Percentiles rank a stretch among this genome's conserved stretches.
phyloP scores from a whole-genome alignment of 495 filamentous ascomycete genomes.

The Xylaria acuta region DNA sequence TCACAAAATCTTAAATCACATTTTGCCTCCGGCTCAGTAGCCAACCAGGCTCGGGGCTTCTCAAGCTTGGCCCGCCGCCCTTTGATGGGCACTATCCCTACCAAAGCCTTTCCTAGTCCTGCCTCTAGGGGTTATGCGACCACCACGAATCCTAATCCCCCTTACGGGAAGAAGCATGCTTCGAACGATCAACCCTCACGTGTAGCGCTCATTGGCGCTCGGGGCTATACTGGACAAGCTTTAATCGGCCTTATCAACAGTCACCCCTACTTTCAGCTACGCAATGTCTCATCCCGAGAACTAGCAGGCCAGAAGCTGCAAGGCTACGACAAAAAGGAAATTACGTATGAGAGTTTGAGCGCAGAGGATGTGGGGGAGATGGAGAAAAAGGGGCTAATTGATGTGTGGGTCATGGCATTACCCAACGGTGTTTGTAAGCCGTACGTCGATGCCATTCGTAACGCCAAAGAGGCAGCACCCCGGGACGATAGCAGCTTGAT shows the following conservation, averaged over 20 bases:
- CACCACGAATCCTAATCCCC: slow-evolving; percentile 95
- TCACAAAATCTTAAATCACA: slow-evolving; percentile 50
- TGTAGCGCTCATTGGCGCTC: slow-evolving; percentile 91
- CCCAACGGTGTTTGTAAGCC: slow-evolving; percentile 98
- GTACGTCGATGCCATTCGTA: slow-evolving; percentile 87
- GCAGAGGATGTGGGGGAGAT: slow-evolving; percentile 90
- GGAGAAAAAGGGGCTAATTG: slow-evolving; percentile 89
- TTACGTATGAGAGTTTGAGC: slow-evolving; percentile 89
- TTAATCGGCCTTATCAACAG: slow-evolving; percentile 87
- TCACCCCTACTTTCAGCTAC: slow-evolving; percentile 93
- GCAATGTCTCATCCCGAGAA: slow-evolving; percentile 94
- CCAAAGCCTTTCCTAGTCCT: slow-evolving; percentile 26
- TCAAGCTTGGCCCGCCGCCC: slow-evolving; percentile 37
- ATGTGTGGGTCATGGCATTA: slow-evolving; percentile 98
- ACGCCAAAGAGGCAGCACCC: neutral
- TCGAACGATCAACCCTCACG: slow-evolving; percentile 81
- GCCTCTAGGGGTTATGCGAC: slow-evolving; percentile 56
- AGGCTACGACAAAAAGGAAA: slow-evolving; percentile 91
- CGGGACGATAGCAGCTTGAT: slow-evolving; percentile 64
- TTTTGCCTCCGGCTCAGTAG: slow-evolving; percentile 39
- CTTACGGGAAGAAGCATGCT: slow-evolving; percentile 90
- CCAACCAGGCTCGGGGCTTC: slow-evolving; percentile 40
- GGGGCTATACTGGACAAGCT: slow-evolving; percentile 95
- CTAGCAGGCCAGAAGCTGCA: slow-evolving; percentile 87
- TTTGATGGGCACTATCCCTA: slow-evolving; percentile 29